phyloP scores from a whole-genome alignment of 306 rosid species.

The Rosa rugosa region DNA sequence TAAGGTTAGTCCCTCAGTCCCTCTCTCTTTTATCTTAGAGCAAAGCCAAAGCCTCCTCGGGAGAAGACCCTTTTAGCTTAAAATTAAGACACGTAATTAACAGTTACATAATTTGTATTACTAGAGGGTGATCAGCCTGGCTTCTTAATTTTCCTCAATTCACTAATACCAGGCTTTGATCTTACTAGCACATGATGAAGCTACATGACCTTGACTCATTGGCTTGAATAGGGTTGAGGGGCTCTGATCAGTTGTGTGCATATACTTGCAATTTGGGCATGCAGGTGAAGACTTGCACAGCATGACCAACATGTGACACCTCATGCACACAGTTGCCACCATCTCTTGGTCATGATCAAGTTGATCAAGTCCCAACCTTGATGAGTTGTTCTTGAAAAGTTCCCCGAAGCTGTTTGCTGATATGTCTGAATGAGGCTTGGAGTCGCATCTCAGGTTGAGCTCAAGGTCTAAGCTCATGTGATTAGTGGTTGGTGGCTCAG shows the following conservation, averaged over 20 bases:
- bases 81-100: background rate
- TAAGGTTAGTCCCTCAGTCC: background rate
- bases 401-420: background rate
- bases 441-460: constrained; percentile 58
- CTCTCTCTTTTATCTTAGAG: background rate
- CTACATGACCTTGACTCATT: constrained; percentile 28
- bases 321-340: constrained; percentile 87
- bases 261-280: constrained; percentile 94
- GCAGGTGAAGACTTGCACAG: constrained; percentile 80
- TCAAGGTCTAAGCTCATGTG: constrained; percentile 75
- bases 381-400: constrained; percentile 23
- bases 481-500: constrained; percentile 21
- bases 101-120: background rate
- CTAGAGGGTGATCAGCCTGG: background rate
- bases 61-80: background rate
- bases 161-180: constrained; percentile 9
- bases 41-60: background rate
- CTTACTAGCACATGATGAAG: constrained; percentile 33
- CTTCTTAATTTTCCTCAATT: background rate
- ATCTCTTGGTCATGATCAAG: constrained; percentile 50
- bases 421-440: constrained; percentile 12
- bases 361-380: constrained; percentile 46
- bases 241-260: constrained; percentile 64
- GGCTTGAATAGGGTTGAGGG: constrained; percentile 58
- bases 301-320: constrained; percentile 89